Conservation (phyloP, 257 asterid genomes). For the Salvia rosmarinus region DNA sequence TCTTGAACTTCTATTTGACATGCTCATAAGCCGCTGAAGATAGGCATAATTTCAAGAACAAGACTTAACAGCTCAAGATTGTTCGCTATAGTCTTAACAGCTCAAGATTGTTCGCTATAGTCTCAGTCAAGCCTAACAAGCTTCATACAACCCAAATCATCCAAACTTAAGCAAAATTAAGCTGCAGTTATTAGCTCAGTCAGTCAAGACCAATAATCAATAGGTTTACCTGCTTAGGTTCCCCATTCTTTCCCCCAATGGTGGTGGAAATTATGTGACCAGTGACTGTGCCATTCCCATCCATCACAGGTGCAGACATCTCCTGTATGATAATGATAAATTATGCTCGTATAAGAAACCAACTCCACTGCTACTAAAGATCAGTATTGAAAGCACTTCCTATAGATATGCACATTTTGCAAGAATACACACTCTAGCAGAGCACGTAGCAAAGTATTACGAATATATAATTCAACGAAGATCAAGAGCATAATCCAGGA, state of each 20-base stretch:
- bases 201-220: neutral
- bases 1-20: conserved; percentile 28
- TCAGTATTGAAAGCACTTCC: conserved; percentile 4
- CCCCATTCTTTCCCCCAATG: conserved; percentile 92
- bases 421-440: neutral
- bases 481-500: conserved; percentile 24
- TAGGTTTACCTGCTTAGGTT: conserved; percentile 78
- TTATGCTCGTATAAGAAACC: conserved; percentile 30
- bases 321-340: conserved; percentile 52
- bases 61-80: conserved; percentile 16
- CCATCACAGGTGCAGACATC: conserved; percentile 75
- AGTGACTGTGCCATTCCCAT: conserved; percentile 70
- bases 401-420: neutral
- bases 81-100: neutral
- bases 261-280: conserved; percentile 93
- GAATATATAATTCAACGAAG: neutral
- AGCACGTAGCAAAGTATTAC: conserved; percentile 15
- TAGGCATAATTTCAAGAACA: conserved; percentile 21
- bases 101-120: no score
- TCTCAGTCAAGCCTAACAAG: neutral
- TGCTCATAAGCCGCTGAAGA: conserved; percentile 27
- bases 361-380: neutral
- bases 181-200: neutral
- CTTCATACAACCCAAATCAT: conserved; percentile 18
- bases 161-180: conserved; percentile 7